Conservation (phyloP, 805 yeast species). For the Ascoidea tarda region DNA sequence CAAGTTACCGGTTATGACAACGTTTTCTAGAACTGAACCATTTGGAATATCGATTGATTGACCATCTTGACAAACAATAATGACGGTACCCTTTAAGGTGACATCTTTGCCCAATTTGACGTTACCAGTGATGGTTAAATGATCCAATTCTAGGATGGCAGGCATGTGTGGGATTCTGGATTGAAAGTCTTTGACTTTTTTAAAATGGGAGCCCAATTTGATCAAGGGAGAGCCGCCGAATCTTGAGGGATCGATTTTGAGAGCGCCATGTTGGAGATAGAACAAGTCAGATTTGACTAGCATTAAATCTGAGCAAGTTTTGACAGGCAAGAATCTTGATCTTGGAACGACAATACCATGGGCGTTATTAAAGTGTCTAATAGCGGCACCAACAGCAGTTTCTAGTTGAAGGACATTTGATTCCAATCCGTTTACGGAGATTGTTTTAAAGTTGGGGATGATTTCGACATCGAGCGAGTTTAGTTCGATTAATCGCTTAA, state of each 20-base stretch:
- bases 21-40: slow-evolving; percentile 89
- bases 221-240: slow-evolving; percentile 88
- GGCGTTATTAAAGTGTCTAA: slow-evolving; percentile 86
- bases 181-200: slow-evolving; percentile 87
- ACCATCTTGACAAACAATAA: slow-evolving; percentile 94
- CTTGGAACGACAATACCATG: slow-evolving; percentile 98
- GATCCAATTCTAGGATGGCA: slow-evolving; percentile 89
- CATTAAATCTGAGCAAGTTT: slow-evolving; percentile 89
- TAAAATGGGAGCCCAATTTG: slow-evolving; percentile 92
- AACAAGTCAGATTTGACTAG: slow-evolving; percentile 93
- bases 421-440: slow-evolving; percentile 59
- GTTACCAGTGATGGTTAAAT: slow-evolving; percentile 94
- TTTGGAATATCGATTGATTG: slow-evolving; percentile 95
- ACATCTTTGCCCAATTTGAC: slow-evolving; percentile 84
- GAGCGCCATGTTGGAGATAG: slow-evolving; percentile 81
- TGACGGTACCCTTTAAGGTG: slow-evolving; percentile 91
- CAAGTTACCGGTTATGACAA: slow-evolving; percentile 92
- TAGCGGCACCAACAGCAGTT: slow-evolving; percentile 99
- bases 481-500: slow-evolving; percentile 80
- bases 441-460: slow-evolving; percentile 85
- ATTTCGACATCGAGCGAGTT: slow-evolving; percentile 81
- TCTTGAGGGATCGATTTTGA: slow-evolving; percentile 70
- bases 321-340: slow-evolving; percentile 94
- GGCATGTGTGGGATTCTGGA: slow-evolving; percentile 91
- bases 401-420: slow-evolving; percentile 86